Evolutionary conservation across 78 protist genomes (phyloP).

Genomic region (Tieghemostelium lacteum): DNA sequence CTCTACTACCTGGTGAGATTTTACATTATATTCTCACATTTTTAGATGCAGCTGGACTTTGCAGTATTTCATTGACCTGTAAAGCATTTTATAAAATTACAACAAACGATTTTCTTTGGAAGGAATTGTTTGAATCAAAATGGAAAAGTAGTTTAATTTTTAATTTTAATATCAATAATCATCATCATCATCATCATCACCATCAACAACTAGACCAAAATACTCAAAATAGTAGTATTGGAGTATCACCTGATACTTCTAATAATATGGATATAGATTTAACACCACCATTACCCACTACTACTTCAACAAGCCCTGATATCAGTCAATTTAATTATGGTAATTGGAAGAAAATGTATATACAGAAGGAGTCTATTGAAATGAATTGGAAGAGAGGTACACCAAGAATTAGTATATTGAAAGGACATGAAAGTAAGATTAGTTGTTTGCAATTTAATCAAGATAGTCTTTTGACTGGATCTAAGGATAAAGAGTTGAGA

Average conservation of each 20-base stretch:
- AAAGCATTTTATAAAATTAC: background rate
- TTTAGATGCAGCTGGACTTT: slow-evolving; percentile 14
- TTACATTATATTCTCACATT: slow-evolving; percentile 15
- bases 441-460: slow-evolving; percentile 24
- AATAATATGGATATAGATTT: background rate
- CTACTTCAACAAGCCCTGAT: background rate
- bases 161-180: background rate
- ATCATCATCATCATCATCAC: background rate
- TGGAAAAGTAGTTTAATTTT: background rate
- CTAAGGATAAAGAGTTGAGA: slow-evolving; percentile 26
- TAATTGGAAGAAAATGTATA: slow-evolving; percentile 37
- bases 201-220: background rate
- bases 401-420: slow-evolving; percentile 2
- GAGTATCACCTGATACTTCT: background rate
- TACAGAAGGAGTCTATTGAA: slow-evolving; percentile 2
- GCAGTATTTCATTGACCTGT: slow-evolving; percentile 37
- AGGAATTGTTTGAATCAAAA: slow-evolving; percentile 7
- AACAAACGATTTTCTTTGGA: slow-evolving; percentile 17
- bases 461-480: slow-evolving; percentile 7
- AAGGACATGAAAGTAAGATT: slow-evolving; percentile 37
- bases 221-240: background rate
- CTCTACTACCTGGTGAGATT: slow-evolving; percentile 39
- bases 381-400: slow-evolving; percentile 39
- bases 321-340: background rate
- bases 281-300: background rate